A percentile compares a stretch with the other conserved stretches of the same genome.
Evolutionary conservation across 1,139 yeast genomes (phyloP).

Genomic region (Debaryomycetaceae sp.): DNA sequence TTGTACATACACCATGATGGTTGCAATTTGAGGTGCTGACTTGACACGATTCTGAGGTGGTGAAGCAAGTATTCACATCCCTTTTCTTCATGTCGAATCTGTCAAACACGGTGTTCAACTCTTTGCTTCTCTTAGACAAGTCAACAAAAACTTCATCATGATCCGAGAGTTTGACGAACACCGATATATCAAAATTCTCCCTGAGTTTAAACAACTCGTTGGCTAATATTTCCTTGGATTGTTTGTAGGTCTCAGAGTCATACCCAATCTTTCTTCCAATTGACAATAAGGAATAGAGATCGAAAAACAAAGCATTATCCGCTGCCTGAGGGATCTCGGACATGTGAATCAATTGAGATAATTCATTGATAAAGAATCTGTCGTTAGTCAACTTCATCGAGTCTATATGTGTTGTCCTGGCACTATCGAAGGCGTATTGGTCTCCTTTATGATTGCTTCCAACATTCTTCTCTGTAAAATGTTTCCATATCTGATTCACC

Average conservation of each 20-base stretch:
- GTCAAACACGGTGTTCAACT: conserved; percentile 21
- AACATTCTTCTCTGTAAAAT: conserved; percentile 11
- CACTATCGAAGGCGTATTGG: conserved; percentile 10
- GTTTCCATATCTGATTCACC: conserved; percentile 34
- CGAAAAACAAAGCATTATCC: conserved; percentile 26
- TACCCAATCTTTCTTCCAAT: conserved; percentile 41
- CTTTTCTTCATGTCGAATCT: conserved; percentile 11
- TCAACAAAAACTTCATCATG: conserved; percentile 1
- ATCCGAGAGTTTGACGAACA: conserved; percentile 26
- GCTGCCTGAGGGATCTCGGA: conserved; percentile 11
- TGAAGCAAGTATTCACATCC: conserved; percentile 25
- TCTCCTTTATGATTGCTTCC: not conserved
- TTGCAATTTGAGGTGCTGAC: conserved; percentile 54
- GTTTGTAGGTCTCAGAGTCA: conserved; percentile 36
- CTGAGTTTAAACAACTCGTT: conserved; percentile 26
- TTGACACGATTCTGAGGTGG: conserved; percentile 51
- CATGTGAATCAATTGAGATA: conserved; percentile 44
- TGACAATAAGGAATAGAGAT: conserved; percentile 39
- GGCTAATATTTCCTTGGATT: conserved; percentile 31
- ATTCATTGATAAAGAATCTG: conserved; percentile 43
- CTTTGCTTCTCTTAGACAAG: conserved; percentile 21
- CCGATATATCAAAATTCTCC: conserved; percentile 24
- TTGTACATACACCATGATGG: conserved; percentile 59
- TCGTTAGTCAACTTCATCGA: conserved; percentile 34
- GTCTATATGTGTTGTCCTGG: conserved; percentile 4